phyloP scores from a whole-genome alignment of 2,329 filamentous ascomycete species.

The Monilinia fructicola region DNA sequence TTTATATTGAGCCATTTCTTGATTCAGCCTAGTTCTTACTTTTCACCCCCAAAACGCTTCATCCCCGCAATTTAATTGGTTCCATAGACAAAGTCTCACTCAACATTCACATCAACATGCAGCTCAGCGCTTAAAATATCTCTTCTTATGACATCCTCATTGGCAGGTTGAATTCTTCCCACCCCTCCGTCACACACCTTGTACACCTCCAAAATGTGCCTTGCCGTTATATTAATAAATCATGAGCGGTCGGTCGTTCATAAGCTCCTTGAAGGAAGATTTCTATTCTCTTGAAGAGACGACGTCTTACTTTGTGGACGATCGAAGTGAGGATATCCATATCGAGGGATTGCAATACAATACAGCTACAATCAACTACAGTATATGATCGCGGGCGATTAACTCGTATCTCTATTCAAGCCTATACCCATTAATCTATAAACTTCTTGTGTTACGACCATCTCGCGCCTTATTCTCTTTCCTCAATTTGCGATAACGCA shows the following conservation, averaged over 20 bases:
- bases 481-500: neutral
- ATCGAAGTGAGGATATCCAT: neutral
- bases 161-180: neutral
- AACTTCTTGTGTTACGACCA: neutral
- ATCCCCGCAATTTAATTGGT: conserved; percentile 16
- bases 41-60: neutral
- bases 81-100: neutral
- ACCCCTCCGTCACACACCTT: conserved; percentile 8
- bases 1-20: neutral
- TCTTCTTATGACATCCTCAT: conserved; percentile 1
- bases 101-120: conserved; percentile 10
- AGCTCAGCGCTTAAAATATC: conserved; percentile 12
- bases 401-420: conserved; percentile 4
- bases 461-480: neutral
- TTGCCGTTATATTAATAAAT: conserved; percentile 22
- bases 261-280: conserved; percentile 7
- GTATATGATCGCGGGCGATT: conserved; percentile 22
- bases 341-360: neutral
- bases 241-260: conserved; percentile 3
- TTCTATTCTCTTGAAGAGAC: conserved; percentile 9
- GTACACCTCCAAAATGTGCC: conserved; percentile 6
- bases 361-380: neutral
- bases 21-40: neutral
- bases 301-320: neutral
- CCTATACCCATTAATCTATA: neutral